Base-by-base conservation (phyloP, 495 filamentous ascomycete species). In the Ramalina intermedia region DNA sequence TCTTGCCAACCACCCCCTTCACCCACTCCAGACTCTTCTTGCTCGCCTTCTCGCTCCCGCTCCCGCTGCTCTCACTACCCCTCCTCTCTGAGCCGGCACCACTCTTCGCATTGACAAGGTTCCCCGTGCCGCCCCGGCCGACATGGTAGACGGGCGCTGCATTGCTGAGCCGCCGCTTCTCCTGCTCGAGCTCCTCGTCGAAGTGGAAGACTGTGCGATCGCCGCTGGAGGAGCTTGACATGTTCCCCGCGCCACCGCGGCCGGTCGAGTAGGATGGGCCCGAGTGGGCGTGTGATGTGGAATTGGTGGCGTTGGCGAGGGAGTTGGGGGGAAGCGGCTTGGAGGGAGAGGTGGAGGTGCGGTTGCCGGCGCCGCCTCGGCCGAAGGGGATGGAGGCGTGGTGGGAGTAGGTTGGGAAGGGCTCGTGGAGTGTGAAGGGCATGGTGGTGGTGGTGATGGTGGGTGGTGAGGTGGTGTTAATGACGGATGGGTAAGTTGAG, bases 231-330 rank as follows among this genome's bases (percentile, higher is more conserved):
- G 72, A 66, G 52, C 69, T 68, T 69, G 85, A 82, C 51, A 87
- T 74, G 67, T 96, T 98, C 54, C 91, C 91, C 41, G 82, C 87
- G 29, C 91, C 91, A 43, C 91, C 91, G 33, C 90, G 82, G 55
- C 91, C 90, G 14, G 80, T 79, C 58, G 74, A 76, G 77, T 82
- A 93, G 58, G 70, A 69, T 40, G 57, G 46, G 1, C 63, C 44
- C 26, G 24, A 26, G 44, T 47, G 68, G 5, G 49, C 27, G 46
- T 57, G 66, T 51, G 69, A 65, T 61, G 70, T 58, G 60, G 67
- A 58, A 37, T 64, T 61, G 20, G 64, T 66, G 16, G 47, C 43
- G 39, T 17, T 18, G 58, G 70, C 60, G 43, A 68, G 61, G 23
- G 65, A 65, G 24, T 47, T 50, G 4, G 40, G 29, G n/a, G 49